Conservation (phyloP, 371 early-diverging fungal species). For the Gilbertella persicaria region DNA sequence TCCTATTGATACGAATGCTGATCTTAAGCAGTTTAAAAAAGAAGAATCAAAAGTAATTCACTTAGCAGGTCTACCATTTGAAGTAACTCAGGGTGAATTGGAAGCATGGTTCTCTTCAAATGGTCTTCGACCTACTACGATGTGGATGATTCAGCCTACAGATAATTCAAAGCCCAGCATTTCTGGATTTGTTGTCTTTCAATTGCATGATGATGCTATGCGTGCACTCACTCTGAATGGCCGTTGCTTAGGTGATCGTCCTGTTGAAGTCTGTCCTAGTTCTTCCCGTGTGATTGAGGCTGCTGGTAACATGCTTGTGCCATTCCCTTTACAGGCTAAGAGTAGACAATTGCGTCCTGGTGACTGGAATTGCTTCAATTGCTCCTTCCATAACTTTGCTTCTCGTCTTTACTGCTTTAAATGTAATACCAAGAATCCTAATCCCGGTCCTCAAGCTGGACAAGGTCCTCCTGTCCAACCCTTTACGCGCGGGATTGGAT, state of each 20-base stretch:
- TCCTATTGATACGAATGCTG: conserved; percentile 67
- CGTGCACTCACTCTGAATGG: conserved; percentile 68
- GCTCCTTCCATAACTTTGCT: conserved; percentile 78
- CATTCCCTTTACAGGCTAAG: conserved; percentile 61
- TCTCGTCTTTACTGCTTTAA: conserved; percentile 69
- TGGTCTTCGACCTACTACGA: conserved; percentile 55
- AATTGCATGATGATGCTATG: conserved; percentile 62
- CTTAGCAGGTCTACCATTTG: conserved; percentile 61
- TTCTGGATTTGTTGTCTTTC: conserved; percentile 61
- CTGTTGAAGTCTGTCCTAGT: conserved; percentile 69
- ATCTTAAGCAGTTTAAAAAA: conserved; percentile 66
- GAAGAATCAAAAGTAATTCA: conserved; percentile 70
- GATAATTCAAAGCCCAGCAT: conserved; percentile 58
- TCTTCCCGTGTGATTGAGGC: conserved; percentile 59
- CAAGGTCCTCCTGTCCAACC: conserved; percentile 20
- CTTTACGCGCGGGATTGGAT: conserved; percentile 50
- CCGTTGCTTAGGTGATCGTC: conserved; percentile 63
- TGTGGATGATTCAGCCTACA: conserved; percentile 56
- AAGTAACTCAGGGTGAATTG: conserved; percentile 66
- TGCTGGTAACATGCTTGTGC: conserved; percentile 51
- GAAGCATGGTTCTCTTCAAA: conserved; percentile 67
- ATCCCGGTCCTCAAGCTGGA: conserved; percentile 30
- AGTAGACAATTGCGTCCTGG: conserved; percentile 57
- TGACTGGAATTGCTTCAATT: conserved; percentile 78
- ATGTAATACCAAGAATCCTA: conserved; percentile 61